A percentile compares a stretch with the other conserved stretches of the same genome.
phyloP scores from a whole-genome alignment of 1,139 yeast genomes.

The Debaryomyces singareniensis region DNA sequence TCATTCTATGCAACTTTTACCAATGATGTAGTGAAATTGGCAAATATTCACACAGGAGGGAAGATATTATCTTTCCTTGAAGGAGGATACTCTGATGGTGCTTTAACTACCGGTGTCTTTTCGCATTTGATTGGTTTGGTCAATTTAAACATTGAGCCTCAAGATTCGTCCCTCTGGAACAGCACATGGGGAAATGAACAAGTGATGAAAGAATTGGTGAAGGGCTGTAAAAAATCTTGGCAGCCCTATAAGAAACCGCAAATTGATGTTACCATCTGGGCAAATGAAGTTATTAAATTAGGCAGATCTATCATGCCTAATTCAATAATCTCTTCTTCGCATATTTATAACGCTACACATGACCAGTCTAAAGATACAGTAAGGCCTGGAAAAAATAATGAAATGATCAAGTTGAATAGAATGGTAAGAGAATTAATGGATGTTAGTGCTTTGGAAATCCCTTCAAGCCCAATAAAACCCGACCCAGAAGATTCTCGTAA shows the following conservation, averaged over 20 bases:
- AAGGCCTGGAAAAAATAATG: too few relatives aligned
- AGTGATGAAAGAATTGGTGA: conserved; percentile 58
- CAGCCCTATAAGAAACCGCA: conserved; percentile 46
- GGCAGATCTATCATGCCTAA: conserved; percentile 69
- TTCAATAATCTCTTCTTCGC: conserved; percentile 36
- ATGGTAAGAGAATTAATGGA: conserved; percentile 29
- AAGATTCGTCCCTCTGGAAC: conserved; percentile 49
- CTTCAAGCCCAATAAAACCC: conserved; percentile 16
- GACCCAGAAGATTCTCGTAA: conserved; percentile 27
- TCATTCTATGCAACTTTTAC: conserved; percentile 72
- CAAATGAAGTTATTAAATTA: conserved; percentile 58
- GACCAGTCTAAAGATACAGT: conserved; percentile 3
- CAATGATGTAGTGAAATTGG: conserved; percentile 62
- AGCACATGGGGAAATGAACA: conserved; percentile 56
- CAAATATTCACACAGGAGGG: conserved; percentile 55
- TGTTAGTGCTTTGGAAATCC: conserved; percentile 7
- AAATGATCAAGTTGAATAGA: too few relatives aligned
- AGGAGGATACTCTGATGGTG: conserved; percentile 87
- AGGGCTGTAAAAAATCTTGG: conserved; percentile 71
- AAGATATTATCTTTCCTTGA: conserved; percentile 67
- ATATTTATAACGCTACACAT: conserved; percentile 20
- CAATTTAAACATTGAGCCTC: conserved; percentile 10
- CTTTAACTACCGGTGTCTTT: conserved; percentile 72
- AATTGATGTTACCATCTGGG: conserved; percentile 51
- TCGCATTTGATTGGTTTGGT: conserved; percentile 67